Conservation (phyloP, 2,329 filamentous ascomycete species). For the Pseudocercospora musae region DNA sequence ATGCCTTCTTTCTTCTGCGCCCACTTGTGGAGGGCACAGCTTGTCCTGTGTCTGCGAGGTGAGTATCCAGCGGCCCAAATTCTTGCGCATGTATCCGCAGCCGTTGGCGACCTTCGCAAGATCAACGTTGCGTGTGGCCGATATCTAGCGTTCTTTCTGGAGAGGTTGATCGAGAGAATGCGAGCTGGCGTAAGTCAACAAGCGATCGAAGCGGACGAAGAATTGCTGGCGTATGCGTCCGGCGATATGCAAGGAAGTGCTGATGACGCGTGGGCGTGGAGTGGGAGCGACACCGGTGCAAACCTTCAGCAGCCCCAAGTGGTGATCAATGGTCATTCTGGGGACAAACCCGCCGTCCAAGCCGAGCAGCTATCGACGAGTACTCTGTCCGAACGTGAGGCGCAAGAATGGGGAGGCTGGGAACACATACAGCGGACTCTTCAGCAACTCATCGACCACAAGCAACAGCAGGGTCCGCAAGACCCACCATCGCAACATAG, state of each 20-base stretch:
- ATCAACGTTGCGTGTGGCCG: slow-evolving; percentile 76
- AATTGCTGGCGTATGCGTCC: slow-evolving; percentile 80
- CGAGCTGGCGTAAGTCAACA: slow-evolving; percentile 41
- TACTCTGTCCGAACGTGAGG: slow-evolving; percentile 28
- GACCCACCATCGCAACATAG: slow-evolving; percentile 19
- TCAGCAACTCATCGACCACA: slow-evolving; percentile 52
- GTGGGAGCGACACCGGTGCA: slow-evolving; percentile 44
- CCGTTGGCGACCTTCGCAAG: slow-evolving; percentile 67
- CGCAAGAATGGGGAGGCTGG: slow-evolving; percentile 76
- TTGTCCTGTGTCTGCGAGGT: slow-evolving; percentile 73
- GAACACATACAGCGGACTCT: slow-evolving; percentile 65
- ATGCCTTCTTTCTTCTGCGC: slow-evolving; percentile 73
- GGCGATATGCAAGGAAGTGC: slow-evolving; percentile 79
- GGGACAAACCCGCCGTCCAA: slow-evolving; percentile 16
- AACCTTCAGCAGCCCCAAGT: slow-evolving; percentile 19
- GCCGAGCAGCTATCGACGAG: slow-evolving; percentile 25
- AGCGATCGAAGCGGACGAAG: slow-evolving; percentile 67
- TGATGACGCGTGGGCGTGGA: slow-evolving; percentile 81
- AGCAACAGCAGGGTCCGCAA: slow-evolving; percentile 33
- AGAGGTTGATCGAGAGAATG: slow-evolving; percentile 58
- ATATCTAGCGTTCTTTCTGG: slow-evolving; percentile 77
- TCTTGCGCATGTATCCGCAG: slow-evolving; percentile 68
- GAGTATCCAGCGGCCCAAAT: slow-evolving; percentile 69
- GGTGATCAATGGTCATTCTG: slow-evolving; percentile 17
- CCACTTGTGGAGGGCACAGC: slow-evolving; percentile 82